Base-by-base conservation (phyloP, 495 filamentous ascomycete genomes). In the Aspergillus bertholletiae region DNA sequence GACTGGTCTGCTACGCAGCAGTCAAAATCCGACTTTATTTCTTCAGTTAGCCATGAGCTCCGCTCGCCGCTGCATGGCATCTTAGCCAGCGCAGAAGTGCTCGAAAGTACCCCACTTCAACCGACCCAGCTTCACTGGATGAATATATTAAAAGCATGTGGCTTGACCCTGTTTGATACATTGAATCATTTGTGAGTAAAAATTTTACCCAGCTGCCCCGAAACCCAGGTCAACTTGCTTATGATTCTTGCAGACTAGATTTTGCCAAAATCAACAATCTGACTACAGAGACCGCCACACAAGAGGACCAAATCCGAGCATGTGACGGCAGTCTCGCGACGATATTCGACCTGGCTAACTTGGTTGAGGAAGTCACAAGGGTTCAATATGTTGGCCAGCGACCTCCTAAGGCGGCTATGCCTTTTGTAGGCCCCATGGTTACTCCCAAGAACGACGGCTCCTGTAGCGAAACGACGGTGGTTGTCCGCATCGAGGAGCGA, bases 11-110 rank as follows among this genome's bases (percentile, higher is more conserved):
- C 53, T 17, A 75, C 72, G 8, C 77, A 84, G 47, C 74, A 70
- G 47, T 76, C 80, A 22, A 90, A 92, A 59, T 79, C 82, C 2
- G 85, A 87, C 50, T 85, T 90, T 50, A 82, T 92, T 23, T 84
- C 84, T 0, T 87, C 83, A 11, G 79, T 92, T 20, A 88, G 83
- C 27, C 88, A 92, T 61, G 88, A 92, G 56, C 72, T 91, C 20
- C 80, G 88, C 0, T 87, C 81, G 0, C 88, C 88, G 0, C 64
- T 92, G 13, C 85, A 89, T 57, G 86, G 86, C 3, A 84, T 88
- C 40, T 60, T 88, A 0, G 83, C 82, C 0, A 83, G 78, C 58
- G 75, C 81, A 1, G 86, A 90, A 65, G 74, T 92, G 35, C 61
- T 92, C 6, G 73, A 81, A 23, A 77, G 81, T 12, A 82, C 77